Conservation (phyloP, 116 monocot genomes). For the Thalassia testudinum region DNA sequence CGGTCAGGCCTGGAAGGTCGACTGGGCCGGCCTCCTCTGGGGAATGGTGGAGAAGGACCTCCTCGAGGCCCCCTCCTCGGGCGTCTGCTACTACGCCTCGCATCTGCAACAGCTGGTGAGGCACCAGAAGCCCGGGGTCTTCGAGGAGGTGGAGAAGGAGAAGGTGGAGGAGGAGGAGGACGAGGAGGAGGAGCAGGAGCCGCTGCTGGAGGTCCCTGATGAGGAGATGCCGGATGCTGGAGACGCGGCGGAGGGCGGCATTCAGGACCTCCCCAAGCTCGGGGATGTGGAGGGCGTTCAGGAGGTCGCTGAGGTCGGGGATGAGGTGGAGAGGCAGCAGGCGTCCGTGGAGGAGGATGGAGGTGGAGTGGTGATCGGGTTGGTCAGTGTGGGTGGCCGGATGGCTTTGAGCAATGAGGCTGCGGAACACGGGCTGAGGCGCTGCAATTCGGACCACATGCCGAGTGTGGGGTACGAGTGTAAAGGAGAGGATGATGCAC, state of each 20-base stretch:
- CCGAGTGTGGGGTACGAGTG: slow-evolving; percentile 22
- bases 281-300: neutral
- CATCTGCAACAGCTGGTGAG: slow-evolving; percentile 65
- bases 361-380: neutral
- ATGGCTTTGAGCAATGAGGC: slow-evolving; percentile 6
- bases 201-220: neutral
- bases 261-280: too few relatives aligned
- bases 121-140: slow-evolving; percentile 39
- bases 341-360: neutral
- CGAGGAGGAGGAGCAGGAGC: slow-evolving; percentile 6
- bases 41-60: slow-evolving; percentile 75
- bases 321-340: neutral
- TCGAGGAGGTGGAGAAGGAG: slow-evolving; percentile 9
- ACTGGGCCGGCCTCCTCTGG: slow-evolving; percentile 81
- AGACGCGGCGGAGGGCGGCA: too few relatives aligned
- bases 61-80: slow-evolving; percentile 25
- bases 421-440: slow-evolving; percentile 22
- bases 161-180: slow-evolving; percentile 6
- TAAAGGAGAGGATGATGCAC: slow-evolving; percentile 16
- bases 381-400: neutral
- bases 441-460: slow-evolving; percentile 17
- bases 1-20: slow-evolving; percentile 64
- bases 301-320: neutral
- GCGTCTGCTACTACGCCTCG: slow-evolving; percentile 60
- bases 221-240: too few relatives aligned